Base-by-base conservation (phyloP, 2,329 filamentous ascomycete species). In the Chaetomiaceae sp. region DNA sequence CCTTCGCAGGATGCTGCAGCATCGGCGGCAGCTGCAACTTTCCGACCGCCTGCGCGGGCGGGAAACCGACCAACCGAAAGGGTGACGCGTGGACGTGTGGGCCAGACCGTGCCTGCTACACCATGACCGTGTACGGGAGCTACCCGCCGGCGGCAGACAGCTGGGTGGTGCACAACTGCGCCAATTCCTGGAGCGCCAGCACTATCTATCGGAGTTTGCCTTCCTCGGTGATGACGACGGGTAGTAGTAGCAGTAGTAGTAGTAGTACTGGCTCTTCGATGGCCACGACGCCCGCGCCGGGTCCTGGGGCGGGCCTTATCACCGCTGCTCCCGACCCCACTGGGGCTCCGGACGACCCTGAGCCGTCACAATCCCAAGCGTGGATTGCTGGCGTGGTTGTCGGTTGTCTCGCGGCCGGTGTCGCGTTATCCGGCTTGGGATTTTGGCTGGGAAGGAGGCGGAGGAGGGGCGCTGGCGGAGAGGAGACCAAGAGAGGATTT, bases 11-110 rank as follows among this genome's bases (percentile, higher is more conserved):
- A 9, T 43, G 40, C 40, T 43, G 40, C 40, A 13, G 25, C 16
- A 43, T 43, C 40, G 40, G 40, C 25, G n/a, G 14, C 40, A 43
- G 30, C 40, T 43, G 40, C 40, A 43, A 43, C 40, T 43, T 43
- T 10, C 40, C 40, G 25, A 43, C 40, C 25, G 25, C 25, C 8
- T 43, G 40, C 40, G 5, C 27, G 4, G 11, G 20, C n/a, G 40
- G 27, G n/a, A 30, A 10, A 10, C 25, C 27, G 14, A 43, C 40
- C 25, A 43, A 43, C 40, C 40, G 40, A 3, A 8, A 1, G 25
- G 40, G 40, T 27, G 40, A 16, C 40, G 8, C 5, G 8, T 43
- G 40, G 40, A 13, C 25, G 40, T 43, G 40, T 27, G 40, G 25
- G 23, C 25, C 4, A 9, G 16, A 29, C 25, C 40, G 40, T 16